Evolutionary conservation across 169 alveolate species (phyloP).

Genomic region (Plasmodium knowlesi): DNA sequence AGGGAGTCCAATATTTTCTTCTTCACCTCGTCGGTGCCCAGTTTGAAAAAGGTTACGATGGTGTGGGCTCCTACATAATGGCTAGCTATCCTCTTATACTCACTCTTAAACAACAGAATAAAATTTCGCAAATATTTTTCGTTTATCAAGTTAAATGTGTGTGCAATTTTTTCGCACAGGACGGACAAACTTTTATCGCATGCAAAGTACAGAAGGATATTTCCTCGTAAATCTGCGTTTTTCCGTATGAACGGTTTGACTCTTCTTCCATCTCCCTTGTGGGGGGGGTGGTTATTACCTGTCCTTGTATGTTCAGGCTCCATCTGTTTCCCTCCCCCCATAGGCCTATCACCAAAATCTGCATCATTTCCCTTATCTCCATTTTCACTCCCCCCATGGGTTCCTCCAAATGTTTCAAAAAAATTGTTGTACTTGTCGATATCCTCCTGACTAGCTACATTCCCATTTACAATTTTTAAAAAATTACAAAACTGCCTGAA

Average conservation of each 20-base stretch:
- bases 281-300: not conserved
- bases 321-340: not conserved
- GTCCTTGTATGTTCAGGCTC: not conserved
- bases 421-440: slow-evolving; percentile 21
- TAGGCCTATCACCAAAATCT: not conserved
- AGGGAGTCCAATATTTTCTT: slow-evolving; percentile 38
- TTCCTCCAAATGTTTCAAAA: not conserved
- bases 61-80: slow-evolving; percentile 50
- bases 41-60: slow-evolving; percentile 57
- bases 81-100: slow-evolving; percentile 48
- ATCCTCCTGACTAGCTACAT: slow-evolving; percentile 45
- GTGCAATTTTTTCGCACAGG: slow-evolving; percentile 71
- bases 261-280: not conserved
- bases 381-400: not conserved
- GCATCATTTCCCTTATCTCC: not conserved
- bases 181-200: slow-evolving; percentile 54
- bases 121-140: slow-evolving; percentile 46
- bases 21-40: slow-evolving; percentile 39
- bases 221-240: slow-evolving; percentile 47
- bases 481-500: slow-evolving; percentile 56
- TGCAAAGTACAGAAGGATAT: slow-evolving; percentile 43
- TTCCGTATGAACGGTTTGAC: slow-evolving; percentile 25
- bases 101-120: slow-evolving; percentile 39
- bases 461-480: slow-evolving; percentile 25
- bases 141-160: slow-evolving; percentile 45